These are phyloP conservation scores for Mrakia frigida DNA, from an alignment of 768 basidiomycete genomes.

Conservation along the genomic window DNA sequence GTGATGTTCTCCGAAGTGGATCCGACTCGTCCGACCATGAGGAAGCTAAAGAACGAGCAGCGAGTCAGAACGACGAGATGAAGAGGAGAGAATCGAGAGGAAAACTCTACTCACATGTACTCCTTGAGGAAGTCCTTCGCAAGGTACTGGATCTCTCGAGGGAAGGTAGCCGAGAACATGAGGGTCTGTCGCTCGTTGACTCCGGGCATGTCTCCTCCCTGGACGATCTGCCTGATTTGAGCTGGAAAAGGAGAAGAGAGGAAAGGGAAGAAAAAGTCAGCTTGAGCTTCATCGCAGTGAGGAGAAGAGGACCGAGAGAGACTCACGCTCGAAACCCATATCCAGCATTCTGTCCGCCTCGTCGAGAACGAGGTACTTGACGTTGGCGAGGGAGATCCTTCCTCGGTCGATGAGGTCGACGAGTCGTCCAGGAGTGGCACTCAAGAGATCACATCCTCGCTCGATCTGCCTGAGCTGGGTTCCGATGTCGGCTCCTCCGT, in stretches of 20 bases:
- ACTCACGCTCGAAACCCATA: slow-evolving; percentile 92
- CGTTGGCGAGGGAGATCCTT: slow-evolving; percentile 88
- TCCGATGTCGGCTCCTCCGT: slow-evolving; percentile 97
- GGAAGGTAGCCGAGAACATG: slow-evolving; percentile 99
- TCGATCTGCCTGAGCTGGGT: slow-evolving; percentile 89
- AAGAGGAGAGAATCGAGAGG: not conserved
- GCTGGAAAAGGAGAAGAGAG: slow-evolving; percentile 41
- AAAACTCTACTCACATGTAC: slow-evolving; percentile 54
- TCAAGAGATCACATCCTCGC: slow-evolving; percentile 92
- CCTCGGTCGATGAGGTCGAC: slow-evolving; percentile 98
- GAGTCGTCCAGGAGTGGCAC: slow-evolving; percentile 93
- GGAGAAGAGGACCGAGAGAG: not conserved
- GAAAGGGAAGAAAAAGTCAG: not conserved
- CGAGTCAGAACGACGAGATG: not conserved
- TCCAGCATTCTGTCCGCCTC: slow-evolving; percentile 99
- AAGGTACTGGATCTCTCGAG: slow-evolving; percentile 79
- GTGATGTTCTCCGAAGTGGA: slow-evolving; percentile 99
- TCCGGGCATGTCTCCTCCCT: slow-evolving; percentile 98
- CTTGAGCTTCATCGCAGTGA: not conserved
- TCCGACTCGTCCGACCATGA: slow-evolving; percentile 96
- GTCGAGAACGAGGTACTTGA: slow-evolving; percentile 96
- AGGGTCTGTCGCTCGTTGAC: slow-evolving; percentile 87
- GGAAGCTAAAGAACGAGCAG: slow-evolving; percentile 52
- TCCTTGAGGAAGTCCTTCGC: slow-evolving; percentile 96
- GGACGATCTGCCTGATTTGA: slow-evolving; percentile 95